Evolutionary conservation across 306 rosid species (phyloP), one percentile per base, ranked within the genome.

Genomic region (Abrus pulchellus): DNA sequence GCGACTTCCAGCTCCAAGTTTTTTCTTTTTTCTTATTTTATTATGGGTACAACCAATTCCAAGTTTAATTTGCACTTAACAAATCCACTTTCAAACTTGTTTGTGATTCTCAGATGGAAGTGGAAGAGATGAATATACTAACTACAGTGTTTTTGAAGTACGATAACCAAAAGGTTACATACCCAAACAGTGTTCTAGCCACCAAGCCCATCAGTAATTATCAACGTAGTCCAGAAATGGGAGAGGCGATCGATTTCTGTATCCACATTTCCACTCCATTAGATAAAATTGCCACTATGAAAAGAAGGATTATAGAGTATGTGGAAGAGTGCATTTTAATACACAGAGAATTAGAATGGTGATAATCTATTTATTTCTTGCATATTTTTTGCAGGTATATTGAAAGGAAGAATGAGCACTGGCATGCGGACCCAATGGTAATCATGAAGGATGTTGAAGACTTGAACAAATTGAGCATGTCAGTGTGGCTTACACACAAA

Each of bases 161-260:
- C 20, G 97, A 92, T 85, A 90, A 92, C 45, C 20, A 77, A 6
- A 92, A 81, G 86, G 38, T 84, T 20, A 75, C 80, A 29, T 78
- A 14, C 74, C 94, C 97, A 2, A 92, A 92, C 86, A 90, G 82
- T 62, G 79, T 86, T 38, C 92, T 92, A 3, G 74, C 94, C 4
- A 86, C 88, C n/a, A n/a, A n/a, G n/a, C n/a, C n/a, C n/a, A n/a
- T n/a, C n/a, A 0, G 80, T 60, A 92, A 92, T 87, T 90, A 41
- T 80, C 88, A 90, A 38, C 89, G 97, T 12, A 92, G 97, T 74
- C 97, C 97, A 0, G 85, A 92, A 72, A 89, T 87, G 72, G 70
- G 83, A 85, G 80, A 86, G 13, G 83, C 28, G 2, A 4, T 71
- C 9, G 48, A 71, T n/a, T 71, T 90, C 87, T 80, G 77, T 29